Evolutionary conservation across 2,329 filamentous ascomycete species (phyloP), one percentile per base, ranked within the genome.

Genomic region (Paraphaeosphaeria sporulosa): DNA sequence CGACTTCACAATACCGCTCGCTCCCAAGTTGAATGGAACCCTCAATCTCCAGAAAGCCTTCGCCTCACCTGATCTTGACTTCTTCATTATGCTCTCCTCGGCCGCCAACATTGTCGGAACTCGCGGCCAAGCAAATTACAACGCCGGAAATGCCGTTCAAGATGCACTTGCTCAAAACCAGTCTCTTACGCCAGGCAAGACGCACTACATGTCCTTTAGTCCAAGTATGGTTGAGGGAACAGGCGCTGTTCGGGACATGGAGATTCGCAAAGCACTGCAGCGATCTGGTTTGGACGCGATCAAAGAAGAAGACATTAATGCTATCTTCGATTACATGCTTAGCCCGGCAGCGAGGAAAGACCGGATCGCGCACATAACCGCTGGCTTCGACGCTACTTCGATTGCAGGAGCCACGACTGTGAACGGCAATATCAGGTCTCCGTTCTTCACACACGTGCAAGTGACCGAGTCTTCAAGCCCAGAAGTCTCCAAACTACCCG

Each of bases 1-100:
- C 15, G 40, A 36, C 27, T 55, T 55, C 42, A 36, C 17, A 12
- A 32, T 21, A 21, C 40, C 40, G 10, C 25, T 38, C 40, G 25
- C 25, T 3, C 64, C 69, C 13, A 81, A 81, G 58, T 63, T 81
- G 15, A 57, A 64, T 12, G 78, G 78, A 1, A 71, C 74, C 0
- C 67, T 71, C 52, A 72, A 74, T 23, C 60, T 79, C 0, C 68
- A 71, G 38, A 57, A 65, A 17, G 27, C 32, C 1, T 61, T 63
- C n/a, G 50, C 62, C 0, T 49, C 30, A 9, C 21, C 48, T 7
- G 8, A 42, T n/a, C 46, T 66, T 1, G 65, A 69, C 17, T 72
- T 75, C 60, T 72, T 74, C 57, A 57, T 71, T 12, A 61, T 72
- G 47, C 55, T 71, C 15, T 69, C 68, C 25, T 68, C 62, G 10